Base-by-base conservation (phyloP, 306 rosid genomes). In the Lablab purpureus region DNA sequence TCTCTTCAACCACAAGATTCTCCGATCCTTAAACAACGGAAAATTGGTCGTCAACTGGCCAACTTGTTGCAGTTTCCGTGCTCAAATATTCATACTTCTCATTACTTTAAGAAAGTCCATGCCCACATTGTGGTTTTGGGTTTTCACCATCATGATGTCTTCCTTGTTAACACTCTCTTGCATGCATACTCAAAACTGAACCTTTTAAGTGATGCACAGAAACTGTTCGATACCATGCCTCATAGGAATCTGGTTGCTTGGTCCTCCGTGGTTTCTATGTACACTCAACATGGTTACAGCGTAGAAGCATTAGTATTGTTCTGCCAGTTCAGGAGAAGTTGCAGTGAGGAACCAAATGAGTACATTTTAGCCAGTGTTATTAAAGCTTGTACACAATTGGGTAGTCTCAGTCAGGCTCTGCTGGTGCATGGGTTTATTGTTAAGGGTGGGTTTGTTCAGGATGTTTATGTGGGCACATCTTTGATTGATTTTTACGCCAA, bases 231-330 rank as follows among this genome's bases (percentile, higher is more conserved):
- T 79, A 67, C 8, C 54, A 87, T 94, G 97, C 82, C 92, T 72
- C 85, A 86, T 0, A 89, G 83, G 77, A 94, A 91, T 77, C 78
- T 87, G 7, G 83, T 92, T 67, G 83, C 94, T 83, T 90, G 94
- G 97, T 90, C 97, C 69, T 85, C 97, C 0, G 73, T 86, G 91
- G 85, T 94, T 88, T 94, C 98, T 21, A 89, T 88, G 92, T 89
- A 90, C 74, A 81, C 90, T 84, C 87, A 81, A 40, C 90, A 85
- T 62, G 78, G 87, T 25, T 81, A 40, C 47, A 77, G 50, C 19
- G 71, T 80, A 77, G 86, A 90, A 52, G 97, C 97, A 25, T 76
- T 89, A 84, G 17, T 47, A 40, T 62, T 87, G 70, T 94, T 94
- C 82, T 75, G 75, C 15, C 76, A 64, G 47, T 88, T 89, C 56